Conservation (phyloP, 768 basidiomycete genomes). For the Epithele typhae region DNA sequence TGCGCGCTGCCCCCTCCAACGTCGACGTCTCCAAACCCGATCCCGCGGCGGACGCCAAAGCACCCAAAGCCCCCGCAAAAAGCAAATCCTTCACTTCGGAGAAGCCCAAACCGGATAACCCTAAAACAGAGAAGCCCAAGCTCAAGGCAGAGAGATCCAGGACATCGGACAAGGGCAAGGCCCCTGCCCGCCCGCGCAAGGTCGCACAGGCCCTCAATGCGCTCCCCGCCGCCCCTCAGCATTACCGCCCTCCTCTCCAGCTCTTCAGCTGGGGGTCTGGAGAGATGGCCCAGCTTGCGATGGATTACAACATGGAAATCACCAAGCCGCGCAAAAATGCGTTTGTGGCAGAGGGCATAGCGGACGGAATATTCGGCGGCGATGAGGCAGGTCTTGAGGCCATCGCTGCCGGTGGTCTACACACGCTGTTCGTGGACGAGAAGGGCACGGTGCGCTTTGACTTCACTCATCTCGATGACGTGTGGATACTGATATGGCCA, state of each 20-base stretch:
- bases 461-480: conserved; percentile 3
- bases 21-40: conserved; percentile 7
- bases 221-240: conserved; percentile 54
- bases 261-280: conserved; percentile 90
- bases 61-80: conserved; percentile 7
- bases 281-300: conserved; percentile 93
- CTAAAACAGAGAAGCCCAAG: conserved; percentile 4
- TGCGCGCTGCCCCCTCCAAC: conserved; percentile 12
- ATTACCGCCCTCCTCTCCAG: conserved; percentile 59
- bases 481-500: not conserved
- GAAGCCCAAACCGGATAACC: conserved; percentile 8
- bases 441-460: conserved; percentile 73
- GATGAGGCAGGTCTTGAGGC: conserved; percentile 76
- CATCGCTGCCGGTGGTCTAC: conserved; percentile 82
- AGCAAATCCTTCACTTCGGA: conserved; percentile 8
- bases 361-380: conserved; percentile 65
- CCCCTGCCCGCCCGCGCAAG: conserved; percentile 8
- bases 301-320: conserved; percentile 69
- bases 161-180: conserved; percentile 7
- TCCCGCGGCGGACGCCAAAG: conserved; percentile 5
- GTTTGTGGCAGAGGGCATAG: conserved; percentile 75
- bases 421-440: conserved; percentile 85
- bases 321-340: conserved; percentile 70
- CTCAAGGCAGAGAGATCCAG: no score
- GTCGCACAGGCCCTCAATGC: conserved; percentile 39